Evolutionary conservation across 306 rosid genomes (phyloP), one percentile per base, ranked within the genome.

Genomic region (Calophaca sinica): DNA sequence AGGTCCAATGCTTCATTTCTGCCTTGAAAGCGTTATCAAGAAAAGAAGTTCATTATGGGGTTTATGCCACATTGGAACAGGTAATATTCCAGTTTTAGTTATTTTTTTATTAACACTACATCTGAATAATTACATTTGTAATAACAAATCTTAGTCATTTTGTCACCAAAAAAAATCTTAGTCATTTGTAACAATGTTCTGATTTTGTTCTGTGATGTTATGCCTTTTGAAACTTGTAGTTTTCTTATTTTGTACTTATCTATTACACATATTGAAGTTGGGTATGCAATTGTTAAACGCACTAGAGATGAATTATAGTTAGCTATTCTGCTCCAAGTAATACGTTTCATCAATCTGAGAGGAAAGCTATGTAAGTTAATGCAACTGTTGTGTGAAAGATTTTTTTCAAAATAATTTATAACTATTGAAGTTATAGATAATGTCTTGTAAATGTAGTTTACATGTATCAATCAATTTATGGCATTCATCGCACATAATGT

Each of bases 51-150:
- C 90, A 90, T 79, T 90, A 86, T 66, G 98, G 98, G 77, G 83
- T 90, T 28, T 61, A 80, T 81, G 98, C 98, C 60, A 89, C 98
- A 63, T 79, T 79, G 9, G 98, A 93, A 63, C 93, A 93, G 97
- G 98, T 89, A 69, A 63, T 70, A 38, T 32, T 14, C 49, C 13
- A 31, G 62, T 54, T 72, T 55, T 52, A 4, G 66, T 69, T 50
- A 54, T 20, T 6, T 2, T 49, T 15, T 28, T 3, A 50, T n/a
- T 12, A 31, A 42, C 15, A 35, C 52, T 46, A 53, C n/a, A 54
- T 74, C 33, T 48, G 33, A 72, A 62, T 70, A 9, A 48, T 15
- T 54, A 44, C 5, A 8, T 69, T 1, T 63, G 75, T n/a, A 49
- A 49, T 10, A 20, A 3, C 31, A 68, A 6, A 15, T 74, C 33